Conservation (phyloP, 2,329 filamentous ascomycete genomes). For the Fusarium sp. region DNA sequence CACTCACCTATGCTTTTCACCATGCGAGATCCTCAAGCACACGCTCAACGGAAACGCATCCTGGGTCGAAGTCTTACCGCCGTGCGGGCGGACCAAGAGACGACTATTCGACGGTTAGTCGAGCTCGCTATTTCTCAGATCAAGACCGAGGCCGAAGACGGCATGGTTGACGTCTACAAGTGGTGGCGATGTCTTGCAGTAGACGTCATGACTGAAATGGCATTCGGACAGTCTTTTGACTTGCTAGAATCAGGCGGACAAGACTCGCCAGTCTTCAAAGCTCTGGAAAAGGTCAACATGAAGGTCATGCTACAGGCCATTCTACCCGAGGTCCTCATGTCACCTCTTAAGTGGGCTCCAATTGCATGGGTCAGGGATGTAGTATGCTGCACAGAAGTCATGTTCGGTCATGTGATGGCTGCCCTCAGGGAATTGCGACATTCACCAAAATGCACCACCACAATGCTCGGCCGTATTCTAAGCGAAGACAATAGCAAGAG, state of each 20-base stretch:
- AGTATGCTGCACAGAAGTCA: not conserved
- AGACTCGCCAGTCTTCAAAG: not conserved
- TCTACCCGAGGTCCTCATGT: not conserved
- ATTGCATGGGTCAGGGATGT: not conserved
- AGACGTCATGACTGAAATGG: not conserved
- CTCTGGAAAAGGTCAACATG: not conserved
- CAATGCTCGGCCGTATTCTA: not conserved
- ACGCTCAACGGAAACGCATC: not conserved
- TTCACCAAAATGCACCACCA: not conserved
- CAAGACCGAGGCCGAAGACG: not conserved
- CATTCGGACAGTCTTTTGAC: not conserved
- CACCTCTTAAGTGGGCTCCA: not conserved
- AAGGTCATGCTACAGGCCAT: not conserved
- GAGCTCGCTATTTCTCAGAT: not conserved
- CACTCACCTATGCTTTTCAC: not conserved
- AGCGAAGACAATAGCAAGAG: not conserved
- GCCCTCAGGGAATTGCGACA: not conserved
- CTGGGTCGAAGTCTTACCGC: not conserved
- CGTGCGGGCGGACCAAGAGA: not conserved
- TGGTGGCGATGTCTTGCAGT: slow-evolving; percentile 2
- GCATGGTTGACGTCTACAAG: not conserved
- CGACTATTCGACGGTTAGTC: not conserved
- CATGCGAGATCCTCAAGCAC: not conserved
- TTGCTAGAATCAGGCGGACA: not conserved
- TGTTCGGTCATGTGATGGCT: not conserved